Conservation (phyloP, 768 basidiomycete genomes). For the Russula sp. region DNA sequence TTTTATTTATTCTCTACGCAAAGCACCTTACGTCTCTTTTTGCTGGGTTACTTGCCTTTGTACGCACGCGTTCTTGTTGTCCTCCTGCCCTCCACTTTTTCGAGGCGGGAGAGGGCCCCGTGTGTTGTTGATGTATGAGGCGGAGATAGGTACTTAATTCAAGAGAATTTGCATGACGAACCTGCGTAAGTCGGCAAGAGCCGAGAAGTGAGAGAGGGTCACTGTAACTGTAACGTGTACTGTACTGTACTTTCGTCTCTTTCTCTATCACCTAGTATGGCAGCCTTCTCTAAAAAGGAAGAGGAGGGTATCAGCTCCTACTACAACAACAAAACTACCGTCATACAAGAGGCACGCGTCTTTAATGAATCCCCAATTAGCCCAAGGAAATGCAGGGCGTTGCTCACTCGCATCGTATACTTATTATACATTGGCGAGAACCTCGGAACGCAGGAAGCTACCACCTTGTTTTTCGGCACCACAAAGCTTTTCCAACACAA, state of each 20-base stretch:
- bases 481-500: constrained; percentile 99
- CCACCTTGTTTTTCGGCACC: constrained; percentile 96
- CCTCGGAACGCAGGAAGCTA: constrained; percentile 93
- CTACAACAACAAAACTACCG: constrained; percentile 96
- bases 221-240: too few species aligned
- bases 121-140: constrained; percentile 33
- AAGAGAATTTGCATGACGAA: background rate
- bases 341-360: constrained; percentile 95
- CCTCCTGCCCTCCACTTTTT: constrained; percentile 62
- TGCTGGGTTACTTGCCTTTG: constrained; percentile 18
- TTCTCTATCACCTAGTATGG: constrained; percentile 39
- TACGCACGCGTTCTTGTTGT: constrained; percentile 42
- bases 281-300: constrained; percentile 90
- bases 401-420: constrained; percentile 95
- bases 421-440: constrained; percentile 94
- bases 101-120: constrained; percentile 68
- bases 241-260: too few species aligned
- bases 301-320: constrained; percentile 92
- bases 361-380: constrained; percentile 99
- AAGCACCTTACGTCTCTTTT: constrained; percentile 18
- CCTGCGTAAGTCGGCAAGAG: constrained; percentile 8
- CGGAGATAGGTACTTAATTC: constrained; percentile 3
- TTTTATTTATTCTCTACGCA: constrained; percentile 18
- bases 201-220: background rate
- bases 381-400: constrained; percentile 92